Base-by-base conservation (phyloP, 2,329 filamentous ascomycete genomes). In the Aaosphaeria pasadenensis region DNA sequence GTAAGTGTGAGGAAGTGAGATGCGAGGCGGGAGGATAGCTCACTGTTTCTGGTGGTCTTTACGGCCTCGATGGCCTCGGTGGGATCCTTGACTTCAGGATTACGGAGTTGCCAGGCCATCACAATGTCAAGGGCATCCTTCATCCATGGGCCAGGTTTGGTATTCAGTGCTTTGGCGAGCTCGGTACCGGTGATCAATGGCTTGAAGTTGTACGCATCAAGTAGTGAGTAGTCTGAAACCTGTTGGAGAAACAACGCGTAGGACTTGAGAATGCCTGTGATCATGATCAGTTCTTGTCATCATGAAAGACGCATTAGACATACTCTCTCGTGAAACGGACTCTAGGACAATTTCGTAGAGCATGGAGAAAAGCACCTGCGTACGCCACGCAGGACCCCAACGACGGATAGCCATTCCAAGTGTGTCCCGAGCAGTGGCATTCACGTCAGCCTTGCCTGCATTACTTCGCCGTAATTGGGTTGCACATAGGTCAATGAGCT, bases 41-140 rank as follows among this genome's bases (percentile, higher is more conserved):
- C 76, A 78, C 75, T 73, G 56, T 71, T 73, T 9, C 33, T 36
- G 57, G 71, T 66, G 53, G 52, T 58, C 58, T 69, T 70, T 39
- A 78, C 74, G 51, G 72, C 72, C 56, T 74, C 70, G 44, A 78
- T 73, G 11, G 74, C 75, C 47, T 66, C 64, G 31, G 62, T 59
- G 30, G 77, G 71, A 52, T 91, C 86, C 4, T 78, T 81, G 48
- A 74, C 76, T 4, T 77, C 77, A 0, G 91, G 89, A 63, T 97
- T 84, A 35, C 89, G 81, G 45, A 97, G 79, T 70, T 97, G 94
- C 91, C 91, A 97, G 51, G 85, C 84, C 70, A 95, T 82, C 51
- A 89, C 88, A 4, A 91, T 76, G 31, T 95, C 87, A 42, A 96
- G 73, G 4, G 91, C 91, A 41, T 79, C 78, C 46, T 83, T 83